Conservation (phyloP, 331 rosid genomes). For the Arachis monticola region DNA sequence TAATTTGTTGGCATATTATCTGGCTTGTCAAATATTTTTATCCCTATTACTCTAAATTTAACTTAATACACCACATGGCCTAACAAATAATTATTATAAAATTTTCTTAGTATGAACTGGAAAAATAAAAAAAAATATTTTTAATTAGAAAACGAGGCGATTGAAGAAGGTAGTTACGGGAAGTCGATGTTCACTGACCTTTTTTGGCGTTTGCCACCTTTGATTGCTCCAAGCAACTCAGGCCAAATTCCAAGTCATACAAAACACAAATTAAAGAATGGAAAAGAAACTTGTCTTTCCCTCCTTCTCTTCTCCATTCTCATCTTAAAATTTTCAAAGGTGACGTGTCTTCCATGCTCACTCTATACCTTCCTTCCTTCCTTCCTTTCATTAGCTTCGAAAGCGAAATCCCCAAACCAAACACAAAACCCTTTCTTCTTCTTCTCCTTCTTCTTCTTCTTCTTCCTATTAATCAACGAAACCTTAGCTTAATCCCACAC, state of each 20-base stretch:
- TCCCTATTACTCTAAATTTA: too few species aligned
- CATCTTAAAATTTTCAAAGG: not conserved
- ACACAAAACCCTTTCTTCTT: too few species aligned
- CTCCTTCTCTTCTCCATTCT: not conserved
- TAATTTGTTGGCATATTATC: too few species aligned
- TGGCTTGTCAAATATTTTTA: too few species aligned
- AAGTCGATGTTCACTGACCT: not conserved
- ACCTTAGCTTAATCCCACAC: not conserved
- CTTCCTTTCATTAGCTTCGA: conserved; percentile 33
- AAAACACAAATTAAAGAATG: not conserved
- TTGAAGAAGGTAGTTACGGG: not conserved
- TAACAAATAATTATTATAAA: too few species aligned
- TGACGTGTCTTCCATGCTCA: conserved; percentile 54
- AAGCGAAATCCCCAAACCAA: conserved; percentile 23
- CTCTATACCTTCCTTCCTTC: conserved; percentile 53
- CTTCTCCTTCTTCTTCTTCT: not conserved
- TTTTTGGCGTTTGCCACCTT: conserved; percentile 10
- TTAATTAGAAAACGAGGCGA: not conserved
- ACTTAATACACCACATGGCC: too few species aligned
- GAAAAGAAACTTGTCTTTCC: conserved; percentile 27
- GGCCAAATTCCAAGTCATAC: not conserved
- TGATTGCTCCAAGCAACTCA: not conserved
- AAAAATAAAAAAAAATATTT: not conserved
- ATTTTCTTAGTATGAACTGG: too few species aligned
- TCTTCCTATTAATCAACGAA: not conserved